A percentile compares a stretch with the other conserved stretches of the same genome.
phyloP scores from a whole-genome alignment of 2,329 filamentous ascomycete species.

The Fusarium virguliforme region DNA sequence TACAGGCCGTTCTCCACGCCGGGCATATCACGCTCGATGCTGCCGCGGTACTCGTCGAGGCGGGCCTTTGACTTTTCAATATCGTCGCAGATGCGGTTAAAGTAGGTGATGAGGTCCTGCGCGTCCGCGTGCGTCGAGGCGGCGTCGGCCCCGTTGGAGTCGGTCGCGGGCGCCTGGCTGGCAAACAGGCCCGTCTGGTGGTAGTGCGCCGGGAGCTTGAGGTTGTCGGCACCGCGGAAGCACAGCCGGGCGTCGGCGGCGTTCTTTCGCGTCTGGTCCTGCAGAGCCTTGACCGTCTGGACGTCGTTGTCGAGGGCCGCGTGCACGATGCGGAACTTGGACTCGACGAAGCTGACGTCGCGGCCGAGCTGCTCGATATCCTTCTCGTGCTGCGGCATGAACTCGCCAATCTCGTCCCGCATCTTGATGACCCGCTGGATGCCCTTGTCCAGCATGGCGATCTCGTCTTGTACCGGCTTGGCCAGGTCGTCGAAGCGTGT shows the following conservation, averaged over 20 bases:
- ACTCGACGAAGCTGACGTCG: constrained; percentile 66
- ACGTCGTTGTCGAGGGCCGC: constrained; percentile 70
- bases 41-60: constrained; percentile 62
- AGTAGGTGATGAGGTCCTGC: constrained; percentile 63
- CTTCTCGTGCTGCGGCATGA: constrained; percentile 71
- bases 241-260: constrained; percentile 79
- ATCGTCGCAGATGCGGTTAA: constrained; percentile 62
- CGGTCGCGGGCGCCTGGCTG: constrained; percentile 51
- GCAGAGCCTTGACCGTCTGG: constrained; percentile 75
- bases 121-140: constrained; percentile 58
- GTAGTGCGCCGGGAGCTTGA: constrained; percentile 77
- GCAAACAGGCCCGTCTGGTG: constrained; percentile 65
- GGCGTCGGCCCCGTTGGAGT: constrained; percentile 54
- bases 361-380: constrained; percentile 65
- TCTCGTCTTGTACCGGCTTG: constrained; percentile 83
- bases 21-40: constrained; percentile 66
- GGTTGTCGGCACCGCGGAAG: constrained; percentile 82
- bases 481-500: constrained; percentile 94
- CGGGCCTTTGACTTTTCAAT: constrained; percentile 62
- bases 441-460: constrained; percentile 83
- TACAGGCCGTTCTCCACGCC: constrained; percentile 65
- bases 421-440: constrained; percentile 86
- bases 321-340: constrained; percentile 64
- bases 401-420: constrained; percentile 82
- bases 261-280: constrained; percentile 73